phyloP scores from a whole-genome alignment of 345 rosid species.

The Jatropha curcas region DNA sequence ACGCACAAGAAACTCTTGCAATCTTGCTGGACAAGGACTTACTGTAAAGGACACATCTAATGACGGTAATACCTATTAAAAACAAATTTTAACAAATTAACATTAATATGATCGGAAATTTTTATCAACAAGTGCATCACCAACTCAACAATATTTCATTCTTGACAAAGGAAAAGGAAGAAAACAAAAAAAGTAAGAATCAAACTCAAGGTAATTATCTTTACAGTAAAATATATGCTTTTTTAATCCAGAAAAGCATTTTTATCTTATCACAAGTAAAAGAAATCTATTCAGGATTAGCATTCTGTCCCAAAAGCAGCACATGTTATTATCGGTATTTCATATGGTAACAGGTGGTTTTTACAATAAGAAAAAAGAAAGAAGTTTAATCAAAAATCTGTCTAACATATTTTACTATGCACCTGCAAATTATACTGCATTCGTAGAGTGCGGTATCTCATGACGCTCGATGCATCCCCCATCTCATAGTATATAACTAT shows the following conservation, averaged over 20 bases:
- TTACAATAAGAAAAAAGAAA: not conserved
- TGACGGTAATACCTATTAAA: conserved; percentile 71
- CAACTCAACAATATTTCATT: conserved; percentile 1
- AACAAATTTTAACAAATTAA: conserved; percentile 7
- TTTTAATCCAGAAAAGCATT: not conserved
- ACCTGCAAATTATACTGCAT: conserved; percentile 83
- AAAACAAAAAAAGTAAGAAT: too few species aligned
- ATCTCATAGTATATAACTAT: conserved; percentile 84
- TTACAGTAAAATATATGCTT: not conserved
- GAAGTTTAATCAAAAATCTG: conserved; percentile 13
- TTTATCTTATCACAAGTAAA: not conserved
- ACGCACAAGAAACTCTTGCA: conserved; percentile 79
- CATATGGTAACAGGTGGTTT: not conserved
- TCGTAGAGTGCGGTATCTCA: conserved; percentile 86
- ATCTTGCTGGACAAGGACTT: conserved; percentile 75
- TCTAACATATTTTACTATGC: conserved; percentile 24
- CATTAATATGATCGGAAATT: conserved; percentile 1
- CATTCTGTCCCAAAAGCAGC: not conserved
- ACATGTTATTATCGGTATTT: not conserved
- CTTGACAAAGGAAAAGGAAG: not conserved
- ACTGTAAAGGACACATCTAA: conserved; percentile 72
- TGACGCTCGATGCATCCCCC: conserved; percentile 62
- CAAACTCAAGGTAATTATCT: not conserved
- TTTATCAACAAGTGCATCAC: conserved; percentile 6
- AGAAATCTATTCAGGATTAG: not conserved